Percentiles rank a stretch among this genome's conserved stretches.
Conservation (phyloP, 2,329 filamentous ascomycete genomes). For the Claviceps humidiphila region DNA sequence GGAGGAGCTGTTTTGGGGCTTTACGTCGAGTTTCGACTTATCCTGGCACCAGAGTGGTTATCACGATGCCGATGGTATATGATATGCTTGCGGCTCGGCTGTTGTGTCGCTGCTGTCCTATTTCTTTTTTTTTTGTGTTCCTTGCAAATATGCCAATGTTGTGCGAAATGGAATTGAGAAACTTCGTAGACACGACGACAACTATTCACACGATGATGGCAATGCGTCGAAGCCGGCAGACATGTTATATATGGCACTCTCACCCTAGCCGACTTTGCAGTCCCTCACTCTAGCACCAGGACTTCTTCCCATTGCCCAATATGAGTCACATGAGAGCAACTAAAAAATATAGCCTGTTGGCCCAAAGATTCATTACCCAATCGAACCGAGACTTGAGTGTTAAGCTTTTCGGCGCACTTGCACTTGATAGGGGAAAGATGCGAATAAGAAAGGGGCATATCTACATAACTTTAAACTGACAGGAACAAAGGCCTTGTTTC, state of each 20-base stretch:
- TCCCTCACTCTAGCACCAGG: neutral
- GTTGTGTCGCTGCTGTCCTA: neutral
- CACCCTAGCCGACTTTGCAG: neutral
- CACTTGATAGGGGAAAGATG: neutral
- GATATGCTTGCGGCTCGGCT: neutral
- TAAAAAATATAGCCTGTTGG: neutral
- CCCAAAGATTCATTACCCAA: neutral
- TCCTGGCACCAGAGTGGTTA: neutral
- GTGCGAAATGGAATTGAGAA: neutral
- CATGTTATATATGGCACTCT: neutral
- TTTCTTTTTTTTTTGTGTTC: neutral
- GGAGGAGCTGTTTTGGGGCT: neutral
- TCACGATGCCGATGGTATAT: neutral
- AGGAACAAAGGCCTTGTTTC: neutral
- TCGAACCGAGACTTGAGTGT: too few relatives aligned
- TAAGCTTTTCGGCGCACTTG: neutral
- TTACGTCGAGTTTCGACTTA: neutral
- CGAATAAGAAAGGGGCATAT: neutral
- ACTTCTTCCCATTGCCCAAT: neutral
- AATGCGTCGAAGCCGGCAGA: neutral
- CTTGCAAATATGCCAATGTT: neutral
- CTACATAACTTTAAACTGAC: neutral
- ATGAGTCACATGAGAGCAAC: neutral
- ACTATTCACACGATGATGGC: neutral
- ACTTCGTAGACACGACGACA: neutral